phyloP scores from a whole-genome alignment of 208 protist species.

The Tritrichomonas musculus region DNA sequence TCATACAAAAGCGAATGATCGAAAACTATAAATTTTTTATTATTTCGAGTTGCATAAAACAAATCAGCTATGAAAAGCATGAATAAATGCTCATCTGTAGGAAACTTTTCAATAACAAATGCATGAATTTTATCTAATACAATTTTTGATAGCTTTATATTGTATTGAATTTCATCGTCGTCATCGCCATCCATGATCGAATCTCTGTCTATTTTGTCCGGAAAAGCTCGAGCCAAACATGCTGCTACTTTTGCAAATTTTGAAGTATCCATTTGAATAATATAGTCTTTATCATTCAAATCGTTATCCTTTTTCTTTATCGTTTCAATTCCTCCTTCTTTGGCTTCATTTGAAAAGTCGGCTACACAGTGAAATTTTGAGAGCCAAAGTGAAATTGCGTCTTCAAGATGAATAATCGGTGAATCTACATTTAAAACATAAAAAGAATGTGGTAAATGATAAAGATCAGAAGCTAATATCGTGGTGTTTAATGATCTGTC shows the following conservation, averaged over 20 bases:
- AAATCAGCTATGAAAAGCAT: not conserved
- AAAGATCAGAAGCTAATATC: not conserved
- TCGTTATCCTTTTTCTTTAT: no score
- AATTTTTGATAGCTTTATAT: not conserved
- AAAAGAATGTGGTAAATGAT: not conserved
- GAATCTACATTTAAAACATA: not conserved
- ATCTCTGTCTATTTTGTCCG: not conserved
- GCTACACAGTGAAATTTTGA: not conserved
- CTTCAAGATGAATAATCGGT: not conserved
- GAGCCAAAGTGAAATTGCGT: not conserved
- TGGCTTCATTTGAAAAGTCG: not conserved
- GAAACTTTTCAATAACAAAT: not conserved
- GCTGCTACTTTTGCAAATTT: not conserved
- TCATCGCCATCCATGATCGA: not conserved
- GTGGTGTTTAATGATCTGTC: not conserved
- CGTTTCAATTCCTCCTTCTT: no score
- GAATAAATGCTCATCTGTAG: not conserved
- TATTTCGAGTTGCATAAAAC: not conserved
- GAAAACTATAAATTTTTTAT: no score
- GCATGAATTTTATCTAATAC: not conserved
- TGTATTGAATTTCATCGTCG: not conserved
- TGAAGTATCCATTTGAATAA: not conserved
- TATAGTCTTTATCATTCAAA: no score
- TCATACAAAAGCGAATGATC: no score
- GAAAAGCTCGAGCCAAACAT: not conserved